Evolutionary conservation across 2,329 filamentous ascomycete genomes (phyloP), one percentile per base, ranked within the genome.

Genomic region (Pseudogymnoascus sp.): DNA sequence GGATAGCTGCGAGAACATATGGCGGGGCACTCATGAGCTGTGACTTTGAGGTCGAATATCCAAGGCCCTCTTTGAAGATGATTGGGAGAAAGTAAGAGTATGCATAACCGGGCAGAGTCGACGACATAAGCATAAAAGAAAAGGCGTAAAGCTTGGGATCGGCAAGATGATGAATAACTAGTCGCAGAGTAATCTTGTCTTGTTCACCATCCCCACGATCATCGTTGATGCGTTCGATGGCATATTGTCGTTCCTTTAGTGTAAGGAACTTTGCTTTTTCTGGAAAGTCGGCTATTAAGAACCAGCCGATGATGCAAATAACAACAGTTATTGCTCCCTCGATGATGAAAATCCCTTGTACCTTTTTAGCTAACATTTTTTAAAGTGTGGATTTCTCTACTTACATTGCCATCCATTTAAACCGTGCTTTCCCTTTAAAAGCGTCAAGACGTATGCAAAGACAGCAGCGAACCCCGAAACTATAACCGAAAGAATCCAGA

Each of bases 271-370:
- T 75, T 21, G 77, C 79, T 6, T 78, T 75, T 25, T 73, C 64
- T 16, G 79, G 79, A 66, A 76, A 77, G 59, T 77, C 76, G n/a
- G 77, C 73, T 66, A 79, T 73, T 50, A 76, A 70, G 62, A 75
- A 76, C 75, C 81, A 86, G 62, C 79, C 77, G 2, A 70, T 69
- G 2, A 80, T 61, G 28, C 76, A 83, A 2, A 87, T 71, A n/a
- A 77, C 59, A 40, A 40, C n/a, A 40, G 38, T 40, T 16, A 40
- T 40, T 18, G 38, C 38, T 18, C 38, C 38, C 38, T 37, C 36
- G 36, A 37, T 37, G 36, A 37, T 37, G 12, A 37, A 37, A 37
- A 37, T 37, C 36, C 36, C 36, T 37, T 37, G 11, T 37, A 37
- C 5, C 36, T 37, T 37, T 37, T 37, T 28, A 37, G 36, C 36